Percentiles rank a stretch among this genome's conserved stretches.
Conservation (phyloP, 208 protist genomes). For the Acanthamoeba culbertsoni region DNA sequence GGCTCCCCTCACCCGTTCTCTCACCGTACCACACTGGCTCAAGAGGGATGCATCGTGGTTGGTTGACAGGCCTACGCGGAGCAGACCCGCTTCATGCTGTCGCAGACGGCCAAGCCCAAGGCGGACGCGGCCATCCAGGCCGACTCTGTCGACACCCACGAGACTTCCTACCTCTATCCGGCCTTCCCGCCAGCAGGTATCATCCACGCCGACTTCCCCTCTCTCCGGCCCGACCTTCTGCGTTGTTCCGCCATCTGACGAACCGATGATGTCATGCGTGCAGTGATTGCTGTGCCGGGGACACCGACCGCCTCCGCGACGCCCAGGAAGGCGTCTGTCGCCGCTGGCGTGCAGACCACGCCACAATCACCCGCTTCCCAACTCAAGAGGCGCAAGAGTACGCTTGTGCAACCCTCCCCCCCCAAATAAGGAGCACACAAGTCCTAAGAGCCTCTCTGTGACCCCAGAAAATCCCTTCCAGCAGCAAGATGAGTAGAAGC, state of each 20-base stretch:
- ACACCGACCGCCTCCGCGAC: not conserved
- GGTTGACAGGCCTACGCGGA: not conserved
- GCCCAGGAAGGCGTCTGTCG: not conserved
- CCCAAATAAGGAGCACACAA: no score
- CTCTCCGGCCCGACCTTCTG: not conserved
- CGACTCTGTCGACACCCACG: not conserved
- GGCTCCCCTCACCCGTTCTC: not conserved
- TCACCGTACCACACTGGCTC: not conserved
- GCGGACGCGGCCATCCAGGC: slow-evolving; percentile 21
- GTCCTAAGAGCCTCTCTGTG: not conserved
- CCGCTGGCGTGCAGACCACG: not conserved
- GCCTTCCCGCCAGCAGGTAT: not conserved
- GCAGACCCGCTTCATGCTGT: slow-evolving; percentile 12
- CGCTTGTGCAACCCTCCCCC: not conserved
- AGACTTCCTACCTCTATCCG: not conserved
- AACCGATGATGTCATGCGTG: not conserved
- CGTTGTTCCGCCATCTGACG: not conserved
- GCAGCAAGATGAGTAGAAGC: no score
- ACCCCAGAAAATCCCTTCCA: not conserved
- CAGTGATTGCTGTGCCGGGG: not conserved
- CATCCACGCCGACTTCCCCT: not conserved
- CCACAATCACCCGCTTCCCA: not conserved
- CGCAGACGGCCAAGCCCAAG: slow-evolving; percentile 28
- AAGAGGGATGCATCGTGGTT: not conserved
- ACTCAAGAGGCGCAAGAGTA: not conserved